Percentiles rank a stretch among this genome's conserved stretches.
phyloP scores from a whole-genome alignment of 352 stramenopile genomes.

The Pythium rhizo-oryzae region DNA sequence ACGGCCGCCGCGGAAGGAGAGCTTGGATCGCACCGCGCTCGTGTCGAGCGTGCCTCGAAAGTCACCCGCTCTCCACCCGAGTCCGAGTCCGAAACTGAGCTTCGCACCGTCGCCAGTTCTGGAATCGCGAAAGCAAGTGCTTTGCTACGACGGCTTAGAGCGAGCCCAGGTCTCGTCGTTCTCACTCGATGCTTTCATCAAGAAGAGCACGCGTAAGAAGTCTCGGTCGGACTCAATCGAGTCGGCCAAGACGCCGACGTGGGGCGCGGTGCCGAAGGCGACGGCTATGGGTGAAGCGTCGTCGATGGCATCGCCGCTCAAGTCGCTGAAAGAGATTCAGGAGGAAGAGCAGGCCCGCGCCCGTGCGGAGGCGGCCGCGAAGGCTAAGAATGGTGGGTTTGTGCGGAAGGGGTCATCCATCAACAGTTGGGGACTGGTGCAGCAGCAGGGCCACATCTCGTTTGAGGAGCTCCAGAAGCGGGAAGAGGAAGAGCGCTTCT shows the following conservation, averaged over 20 bases:
- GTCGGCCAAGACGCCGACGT: constrained; percentile 12
- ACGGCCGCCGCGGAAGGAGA: constrained; percentile 37
- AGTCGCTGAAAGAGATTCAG: constrained; percentile 64
- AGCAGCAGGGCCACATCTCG: constrained; percentile 48
- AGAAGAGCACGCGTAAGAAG: constrained; percentile 46
- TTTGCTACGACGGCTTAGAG: constrained; percentile 54
- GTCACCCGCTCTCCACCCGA: constrained; percentile 1
- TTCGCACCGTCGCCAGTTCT: constrained; percentile 28
- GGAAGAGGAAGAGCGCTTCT: constrained; percentile 61
- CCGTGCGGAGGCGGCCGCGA: constrained; percentile 46
- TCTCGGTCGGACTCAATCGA: constrained; percentile 22
- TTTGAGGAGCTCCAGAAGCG: constrained; percentile 65
- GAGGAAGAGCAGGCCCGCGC: constrained; percentile 53
- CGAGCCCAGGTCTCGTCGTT: constrained; percentile 52
- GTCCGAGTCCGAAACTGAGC: constrained; percentile 37
- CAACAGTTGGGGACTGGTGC: constrained; percentile 71
- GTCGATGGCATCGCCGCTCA: background rate
- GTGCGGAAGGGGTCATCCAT: constrained; percentile 48
- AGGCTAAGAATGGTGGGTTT: constrained; percentile 42
- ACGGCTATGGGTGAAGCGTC: background rate
- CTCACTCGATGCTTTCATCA: constrained; percentile 68
- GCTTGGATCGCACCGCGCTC: constrained; percentile 23
- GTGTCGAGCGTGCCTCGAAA: constrained; percentile 3
- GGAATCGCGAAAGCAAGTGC: constrained; percentile 37
- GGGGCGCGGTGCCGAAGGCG: constrained; percentile 28